Evolutionary conservation across 2,329 filamentous ascomycete species (phyloP).

Genomic region (Trichoderma koningiopsis): DNA sequence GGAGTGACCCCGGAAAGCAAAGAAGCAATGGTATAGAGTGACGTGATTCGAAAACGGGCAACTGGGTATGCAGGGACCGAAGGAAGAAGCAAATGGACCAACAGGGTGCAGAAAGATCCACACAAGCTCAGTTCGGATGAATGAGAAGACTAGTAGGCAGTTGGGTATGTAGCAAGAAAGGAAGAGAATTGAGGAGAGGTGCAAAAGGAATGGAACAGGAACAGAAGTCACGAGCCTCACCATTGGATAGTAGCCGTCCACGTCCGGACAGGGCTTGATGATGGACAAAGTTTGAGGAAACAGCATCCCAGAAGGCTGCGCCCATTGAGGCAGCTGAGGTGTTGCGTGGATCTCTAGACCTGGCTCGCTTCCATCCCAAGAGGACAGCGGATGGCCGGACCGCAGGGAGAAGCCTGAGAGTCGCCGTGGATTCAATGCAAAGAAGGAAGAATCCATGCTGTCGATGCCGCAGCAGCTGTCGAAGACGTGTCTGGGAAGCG

Average conservation of each 20-base stretch:
- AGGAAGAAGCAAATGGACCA: conserved; percentile 21
- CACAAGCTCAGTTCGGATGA: background rate
- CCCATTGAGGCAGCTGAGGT: background rate
- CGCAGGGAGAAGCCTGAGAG: background rate
- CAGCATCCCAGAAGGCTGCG: conserved; percentile 1
- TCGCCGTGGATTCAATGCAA: background rate
- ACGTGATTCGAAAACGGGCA: conserved; percentile 32
- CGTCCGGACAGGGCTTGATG: background rate
- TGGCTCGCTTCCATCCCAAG: conserved; percentile 13
- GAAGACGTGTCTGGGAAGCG: background rate
- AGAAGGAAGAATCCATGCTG: conserved; percentile 22
- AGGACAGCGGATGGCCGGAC: background rate
- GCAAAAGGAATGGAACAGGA: background rate
- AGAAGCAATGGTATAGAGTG: conserved; percentile 30
- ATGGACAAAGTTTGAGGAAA: conserved; percentile 2
- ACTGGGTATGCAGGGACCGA: conserved; percentile 29
- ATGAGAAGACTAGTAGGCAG: background rate
- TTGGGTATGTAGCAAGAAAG: background rate
- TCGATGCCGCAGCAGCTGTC: conserved; percentile 7
- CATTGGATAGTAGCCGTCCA: conserved; percentile 4
- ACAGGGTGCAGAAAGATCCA: conserved; percentile 9
- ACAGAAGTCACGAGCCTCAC: conserved; percentile 13
- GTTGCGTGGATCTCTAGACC: background rate
- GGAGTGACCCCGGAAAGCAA: conserved; percentile 30
- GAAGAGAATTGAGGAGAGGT: background rate